A percentile compares a stretch with the other conserved stretches of the same genome.
phyloP scores from a whole-genome alignment of 2,329 filamentous ascomycete genomes.

The Penicillium sp. region DNA sequence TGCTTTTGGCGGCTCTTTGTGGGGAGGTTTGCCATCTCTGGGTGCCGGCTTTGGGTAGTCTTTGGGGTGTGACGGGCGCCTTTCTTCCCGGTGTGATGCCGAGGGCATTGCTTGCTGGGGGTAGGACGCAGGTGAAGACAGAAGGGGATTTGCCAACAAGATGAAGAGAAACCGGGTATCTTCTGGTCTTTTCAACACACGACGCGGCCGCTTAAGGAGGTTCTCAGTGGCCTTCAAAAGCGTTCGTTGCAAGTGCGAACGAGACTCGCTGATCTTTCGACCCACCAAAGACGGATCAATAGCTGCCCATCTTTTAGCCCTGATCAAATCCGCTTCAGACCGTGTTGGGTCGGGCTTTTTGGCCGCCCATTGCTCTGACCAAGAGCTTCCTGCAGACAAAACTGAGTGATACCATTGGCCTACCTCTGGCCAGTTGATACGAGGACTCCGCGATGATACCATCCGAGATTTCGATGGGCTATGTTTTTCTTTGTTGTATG shows the following conservation, averaged over 20 bases:
- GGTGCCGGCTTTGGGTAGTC: conserved; percentile 19
- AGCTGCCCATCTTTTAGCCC: conserved; percentile 43
- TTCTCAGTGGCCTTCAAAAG: conserved; percentile 78
- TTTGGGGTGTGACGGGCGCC: conserved; percentile 33
- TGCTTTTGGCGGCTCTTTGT: conserved; percentile 21
- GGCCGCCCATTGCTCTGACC: conserved; percentile 63
- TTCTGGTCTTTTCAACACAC: conserved; percentile 66
- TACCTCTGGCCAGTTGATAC: conserved; percentile 73
- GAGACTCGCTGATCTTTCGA: conserved; percentile 59
- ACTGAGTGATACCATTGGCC: conserved; percentile 74
- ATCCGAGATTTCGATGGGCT: conserved; percentile 28
- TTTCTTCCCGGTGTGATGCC: conserved; percentile 23
- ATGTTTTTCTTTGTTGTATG: conserved; percentile 36
- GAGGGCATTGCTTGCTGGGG: conserved; percentile 16
- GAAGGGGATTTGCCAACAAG: conserved; percentile 74
- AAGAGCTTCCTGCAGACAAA: conserved; percentile 67
- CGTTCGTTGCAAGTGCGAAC: conserved; percentile 68
- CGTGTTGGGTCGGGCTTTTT: conserved; percentile 44
- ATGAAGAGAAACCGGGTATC: conserved; percentile 79
- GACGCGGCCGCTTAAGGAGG: conserved; percentile 76
- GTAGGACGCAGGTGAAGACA: conserved; percentile 54
- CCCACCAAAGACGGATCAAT: conserved; percentile 51
- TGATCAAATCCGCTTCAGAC: conserved; percentile 22
- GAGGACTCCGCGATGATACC: conserved; percentile 63
- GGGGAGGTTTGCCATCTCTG: conserved; percentile 17